Evolutionary conservation across 495 filamentous ascomycete genomes (phyloP), one percentile per base, ranked within the genome.

Genomic region (Tricharina praecox): DNA sequence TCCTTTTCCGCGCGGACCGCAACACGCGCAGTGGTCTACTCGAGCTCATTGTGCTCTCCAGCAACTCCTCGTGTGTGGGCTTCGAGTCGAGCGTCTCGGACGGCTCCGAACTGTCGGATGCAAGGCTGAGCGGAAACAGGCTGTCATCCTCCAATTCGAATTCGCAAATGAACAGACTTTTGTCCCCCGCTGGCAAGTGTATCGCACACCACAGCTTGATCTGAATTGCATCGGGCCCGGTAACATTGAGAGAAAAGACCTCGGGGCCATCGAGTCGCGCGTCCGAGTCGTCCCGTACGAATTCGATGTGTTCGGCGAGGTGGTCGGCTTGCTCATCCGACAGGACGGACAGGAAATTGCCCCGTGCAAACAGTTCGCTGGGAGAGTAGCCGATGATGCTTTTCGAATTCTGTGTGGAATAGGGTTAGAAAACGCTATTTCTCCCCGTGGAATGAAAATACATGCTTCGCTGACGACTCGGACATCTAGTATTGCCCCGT

Each of bases 191-290:
- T n/a, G 53, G 47, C 40, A 79, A 69, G 60, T 94, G 87, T 47
- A 90, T 77, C 24, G 85, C 86, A 63, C 85, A 93, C 88, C 88
- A 94, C 4, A 93, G 63, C 58, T 83, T 87, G 23, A 75, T 63
- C 2, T 65, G 62, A 49, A 55, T 47, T 21, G 56, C 50, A 25
- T 62, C 54, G 0, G 78, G 75, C 0, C 68, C 60, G 10, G 69
- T 71, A 24, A 93, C 68, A 4, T 78, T 74, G 36, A 94, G 64
- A 13, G 78, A 76, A 52, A 94, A 94, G 4, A 94, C 82, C 48
- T 93, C 87, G 0, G 85, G 86, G 0, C 85, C 86, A 54, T 85
- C 2, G 21, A 23, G 23, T 25, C 35, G 15, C 2, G 79, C 77
- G 59, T 88, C 82, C 0, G 74, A 68, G 21, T 79, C 78, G 39